These are phyloP conservation scores for Plantago ovata DNA, from an alignment of 257 asterid species.

Conservation along the genomic window DNA sequence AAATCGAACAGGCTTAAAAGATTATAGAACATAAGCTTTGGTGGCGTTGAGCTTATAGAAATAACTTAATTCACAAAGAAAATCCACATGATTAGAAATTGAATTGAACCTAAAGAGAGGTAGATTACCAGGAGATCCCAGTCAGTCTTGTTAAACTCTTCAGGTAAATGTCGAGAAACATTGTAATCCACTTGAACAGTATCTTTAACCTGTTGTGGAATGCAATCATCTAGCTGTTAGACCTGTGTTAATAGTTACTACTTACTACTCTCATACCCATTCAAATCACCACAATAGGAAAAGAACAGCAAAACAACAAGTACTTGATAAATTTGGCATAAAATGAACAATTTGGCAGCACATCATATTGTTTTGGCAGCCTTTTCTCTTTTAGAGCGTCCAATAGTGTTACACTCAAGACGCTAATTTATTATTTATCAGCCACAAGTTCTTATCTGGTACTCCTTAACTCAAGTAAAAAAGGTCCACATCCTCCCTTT, in stretches of 20 bases:
- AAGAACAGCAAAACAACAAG: neutral
- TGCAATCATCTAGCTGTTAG: slow-evolving; percentile 15
- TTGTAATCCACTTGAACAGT: slow-evolving; percentile 90
- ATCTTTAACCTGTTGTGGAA: slow-evolving; percentile 72
- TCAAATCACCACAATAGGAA: neutral
- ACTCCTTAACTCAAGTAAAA: too few species aligned
- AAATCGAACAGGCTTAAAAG: too few species aligned
- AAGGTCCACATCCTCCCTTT: too few species aligned
- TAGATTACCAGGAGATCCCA: slow-evolving; percentile 82
- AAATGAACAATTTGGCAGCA: slow-evolving; percentile 1
- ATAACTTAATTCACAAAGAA: neutral
- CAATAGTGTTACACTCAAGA: too few species aligned
- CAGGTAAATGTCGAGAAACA: slow-evolving; percentile 71
- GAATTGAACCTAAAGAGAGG: slow-evolving; percentile 14
- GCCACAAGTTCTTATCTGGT: too few species aligned
- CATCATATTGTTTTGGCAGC: too few species aligned
- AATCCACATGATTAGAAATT: slow-evolving; percentile 12
- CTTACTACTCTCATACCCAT: neutral
- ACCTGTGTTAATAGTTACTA: neutral
- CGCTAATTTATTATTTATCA: too few species aligned
- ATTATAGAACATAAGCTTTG: too few species aligned
- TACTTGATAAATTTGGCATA: neutral
- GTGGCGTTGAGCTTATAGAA: too few species aligned
- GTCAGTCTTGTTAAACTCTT: slow-evolving; percentile 56
- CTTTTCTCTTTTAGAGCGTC: too few species aligned